Evolutionary conservation across 1,284 basidiomycete genomes (phyloP), one percentile per base, ranked within the genome.

Genomic region (Pholiota adiposa): DNA sequence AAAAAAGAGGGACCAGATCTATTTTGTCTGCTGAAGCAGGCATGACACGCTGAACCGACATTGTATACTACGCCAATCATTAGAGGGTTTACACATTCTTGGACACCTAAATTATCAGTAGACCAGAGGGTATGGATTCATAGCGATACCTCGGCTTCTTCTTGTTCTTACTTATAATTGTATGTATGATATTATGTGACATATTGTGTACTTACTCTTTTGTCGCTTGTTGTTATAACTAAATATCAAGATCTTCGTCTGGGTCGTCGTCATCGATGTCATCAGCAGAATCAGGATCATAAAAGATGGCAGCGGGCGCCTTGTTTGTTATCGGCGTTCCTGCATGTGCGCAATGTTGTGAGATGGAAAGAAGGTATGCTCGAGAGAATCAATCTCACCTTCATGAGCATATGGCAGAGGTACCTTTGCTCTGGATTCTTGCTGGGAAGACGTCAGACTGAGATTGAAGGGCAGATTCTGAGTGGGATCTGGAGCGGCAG

Each of bases 211-310:
- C 44, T 23, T n/a, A 34, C 31, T 43, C 16, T 18, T 44, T 36
- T n/a, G 14, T 4, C 21, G 27, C 14, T 55, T 49, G 46, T 50
- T 41, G 34, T 56, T 50, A 38, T 38, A 12, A 31, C 19, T 77
- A 94, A 59, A 94, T 88, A 70, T 95, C 91, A 59, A 95, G 75
- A 72, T 95, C 93, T 69, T 94, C 93, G 67, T 95, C 93, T 19
- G 93, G 93, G 77, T 95, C 93, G 56, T 95, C 93, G 57, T 94
- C 93, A 67, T 95, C 93, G 51, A 94, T 83, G 66, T 95, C 93
- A 69, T 95, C 93, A 33, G 90, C 93, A 18, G 92, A 93, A 69
- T 94, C 93, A 16, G 93, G 92, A 66, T 93, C 90, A 63, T 94
- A 95, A 56, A 79, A 75, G 58, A 82, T 82, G 12, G 76, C 70